Base-by-base conservation (phyloP, 1,139 yeast genomes). In the Taphrina deformans region DNA sequence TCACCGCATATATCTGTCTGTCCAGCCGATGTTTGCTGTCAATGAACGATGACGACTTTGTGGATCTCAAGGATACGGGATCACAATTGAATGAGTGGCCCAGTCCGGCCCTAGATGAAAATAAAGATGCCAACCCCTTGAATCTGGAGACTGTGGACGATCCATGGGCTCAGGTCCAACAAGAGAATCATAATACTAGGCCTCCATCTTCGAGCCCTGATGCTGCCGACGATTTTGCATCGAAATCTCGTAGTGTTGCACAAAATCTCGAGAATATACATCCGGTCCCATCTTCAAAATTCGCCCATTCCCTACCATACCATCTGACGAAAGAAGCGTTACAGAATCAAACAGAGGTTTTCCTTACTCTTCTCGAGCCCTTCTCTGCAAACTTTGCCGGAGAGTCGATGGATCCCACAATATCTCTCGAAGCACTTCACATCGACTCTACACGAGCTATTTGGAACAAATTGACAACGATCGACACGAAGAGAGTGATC, bases 381-480 rank as follows among this genome's bases (percentile, higher is more conserved):
- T 7, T 1, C 1, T 24, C 18, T 1, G n/a, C 24, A 9, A 7
- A 44, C 27, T n/a, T n/a, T 7, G 48, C 18, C 2, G 27, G 10
- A 10, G 12, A 18, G 10, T 38, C 18, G 5, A 1, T 6, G 5
- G 48, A 3, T 21, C 24, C 27, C 27, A 21, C 48, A 27, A 27
- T 21, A 10, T 24, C 6, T 21, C 9, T 44, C 9, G 53, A 12
- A 5, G 50, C 63, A 5, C 29, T 48, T 16, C n/a, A 35, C 5
- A 41, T 59, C 33, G 63, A 50, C 23, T 35, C 50, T n/a, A 50
- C 63, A 6, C 48, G 50, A 12, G 41, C 51, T 21, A 46, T 52
- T 9, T 59, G 50, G 48, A 12, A 16, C 9, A 40, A 31, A 2
- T 55, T 59, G 21, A 40, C 50, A 6, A 38, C 48, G 14, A 29